Percentiles rank a stretch among this genome's conserved stretches.
phyloP scores from a whole-genome alignment of 257 asterid species.

The Orobanche coerulescens region DNA sequence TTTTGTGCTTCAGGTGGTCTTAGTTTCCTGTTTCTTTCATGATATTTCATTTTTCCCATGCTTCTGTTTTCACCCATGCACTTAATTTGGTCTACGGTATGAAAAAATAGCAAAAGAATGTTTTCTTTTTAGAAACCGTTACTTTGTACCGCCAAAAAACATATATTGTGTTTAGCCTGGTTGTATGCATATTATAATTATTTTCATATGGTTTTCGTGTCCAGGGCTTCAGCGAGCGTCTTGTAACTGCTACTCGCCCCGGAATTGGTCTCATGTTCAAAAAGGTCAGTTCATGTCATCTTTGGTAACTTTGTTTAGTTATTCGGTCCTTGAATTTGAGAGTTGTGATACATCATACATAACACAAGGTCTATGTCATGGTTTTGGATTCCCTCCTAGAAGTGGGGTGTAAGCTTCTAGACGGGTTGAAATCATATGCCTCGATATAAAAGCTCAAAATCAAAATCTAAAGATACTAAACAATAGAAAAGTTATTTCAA shows the following conservation, averaged over 20 bases:
- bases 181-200: background rate
- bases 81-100: background rate
- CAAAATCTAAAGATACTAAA: no score
- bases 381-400: no score
- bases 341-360: constrained; percentile 8
- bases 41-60: background rate
- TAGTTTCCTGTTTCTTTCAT: constrained; percentile 3
- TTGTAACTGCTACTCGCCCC: constrained; percentile 83
- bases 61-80: background rate
- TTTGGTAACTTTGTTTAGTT: background rate
- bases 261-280: constrained; percentile 87
- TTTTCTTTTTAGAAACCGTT: background rate
- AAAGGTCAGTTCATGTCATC: constrained; percentile 48
- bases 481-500: no score
- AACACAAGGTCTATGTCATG: constrained; percentile 3
- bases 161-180: background rate
- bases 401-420: no score
- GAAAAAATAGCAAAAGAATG: constrained; percentile 1
- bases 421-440: no score
- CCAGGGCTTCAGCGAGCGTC: constrained; percentile 95
- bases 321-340: background rate
- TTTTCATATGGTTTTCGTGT: constrained; percentile 19
- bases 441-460: no score
- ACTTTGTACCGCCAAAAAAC: background rate
- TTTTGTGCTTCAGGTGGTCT: constrained; percentile 12